Evolutionary conservation across 2,329 filamentous ascomycete species (phyloP).

Genomic region (Epichloe bromicola): DNA sequence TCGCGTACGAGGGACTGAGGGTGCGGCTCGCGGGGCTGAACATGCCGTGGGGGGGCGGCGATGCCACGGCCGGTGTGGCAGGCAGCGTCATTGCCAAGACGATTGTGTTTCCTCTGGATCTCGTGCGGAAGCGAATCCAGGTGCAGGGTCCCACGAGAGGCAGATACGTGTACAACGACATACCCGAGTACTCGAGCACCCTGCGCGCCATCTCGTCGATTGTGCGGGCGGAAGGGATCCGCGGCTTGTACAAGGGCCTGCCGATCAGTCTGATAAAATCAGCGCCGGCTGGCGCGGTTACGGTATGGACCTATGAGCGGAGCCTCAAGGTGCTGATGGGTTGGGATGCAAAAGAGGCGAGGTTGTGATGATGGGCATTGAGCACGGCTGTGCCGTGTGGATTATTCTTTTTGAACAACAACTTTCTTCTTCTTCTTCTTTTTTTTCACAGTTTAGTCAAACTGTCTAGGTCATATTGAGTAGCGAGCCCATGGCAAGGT

Average conservation of each 20-base stretch:
- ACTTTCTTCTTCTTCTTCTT: neutral
- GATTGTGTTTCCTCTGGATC: conserved; percentile 80
- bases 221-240: conserved; percentile 55
- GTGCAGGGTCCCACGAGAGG: conserved; percentile 80
- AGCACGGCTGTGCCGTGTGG: neutral
- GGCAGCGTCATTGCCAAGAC: conserved; percentile 80
- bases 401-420: neutral
- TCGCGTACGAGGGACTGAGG: conserved; percentile 68
- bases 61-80: conserved; percentile 69
- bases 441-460: neutral
- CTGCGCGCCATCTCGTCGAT: conserved; percentile 55
- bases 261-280: conserved; percentile 85
- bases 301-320: conserved; percentile 89
- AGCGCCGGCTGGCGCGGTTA: conserved; percentile 82
- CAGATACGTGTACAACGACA: conserved; percentile 73
- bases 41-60: conserved; percentile 61
- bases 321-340: conserved; percentile 47
- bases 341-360: conserved; percentile 18
- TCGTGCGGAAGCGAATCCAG: conserved; percentile 85
- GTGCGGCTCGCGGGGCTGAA: conserved; percentile 40
- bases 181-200: conserved; percentile 68
- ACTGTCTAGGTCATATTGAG: neutral
- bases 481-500: neutral
- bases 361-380: conserved; percentile 9
- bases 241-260: conserved; percentile 78